Conservation (phyloP, 148 eudicot species). For the Rhododendron kiyosumense region DNA sequence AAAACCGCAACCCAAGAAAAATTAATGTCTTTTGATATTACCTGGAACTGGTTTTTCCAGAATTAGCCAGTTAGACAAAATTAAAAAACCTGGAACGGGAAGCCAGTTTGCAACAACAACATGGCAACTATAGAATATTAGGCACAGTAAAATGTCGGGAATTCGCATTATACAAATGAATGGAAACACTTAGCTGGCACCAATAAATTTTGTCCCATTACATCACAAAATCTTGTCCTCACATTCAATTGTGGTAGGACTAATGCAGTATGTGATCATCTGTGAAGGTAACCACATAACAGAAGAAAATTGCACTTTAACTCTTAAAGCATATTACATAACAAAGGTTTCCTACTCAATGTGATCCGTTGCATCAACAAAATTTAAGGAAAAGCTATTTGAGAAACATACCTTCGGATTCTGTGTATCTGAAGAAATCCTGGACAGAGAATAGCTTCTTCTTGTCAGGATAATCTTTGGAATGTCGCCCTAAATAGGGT, state of each 20-base stretch:
- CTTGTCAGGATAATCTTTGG: slow-evolving; percentile 89
- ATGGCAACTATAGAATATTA: not conserved
- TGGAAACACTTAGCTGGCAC: not conserved
- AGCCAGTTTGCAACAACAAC: not conserved
- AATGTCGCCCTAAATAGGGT: slow-evolving; percentile 70
- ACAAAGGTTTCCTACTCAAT: not conserved
- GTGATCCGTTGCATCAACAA: not conserved
- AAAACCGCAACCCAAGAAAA: not conserved
- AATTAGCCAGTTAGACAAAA: not conserved
- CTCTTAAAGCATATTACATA: not conserved
- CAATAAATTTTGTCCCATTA: not conserved
- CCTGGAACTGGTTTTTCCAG: not conserved
- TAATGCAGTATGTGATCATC: not conserved
- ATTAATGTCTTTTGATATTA: too few relatives aligned
- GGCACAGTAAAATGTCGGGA: not conserved
- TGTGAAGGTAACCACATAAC: not conserved
- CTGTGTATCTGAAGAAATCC: slow-evolving; percentile 97
- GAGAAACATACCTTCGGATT: slow-evolving; percentile 71
- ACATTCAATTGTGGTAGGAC: not conserved
- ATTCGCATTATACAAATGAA: not conserved
- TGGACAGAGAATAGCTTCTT: slow-evolving; percentile 94
- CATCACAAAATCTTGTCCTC: not conserved
- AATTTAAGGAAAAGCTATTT: slow-evolving; percentile 1
- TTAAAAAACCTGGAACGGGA: not conserved
- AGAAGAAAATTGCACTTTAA: not conserved